A percentile compares a stretch with the other conserved stretches of the same genome.
Evolutionary conservation across 1,284 basidiomycete genomes (phyloP).

Genomic region (Cystobasidiaceae sp.): DNA sequence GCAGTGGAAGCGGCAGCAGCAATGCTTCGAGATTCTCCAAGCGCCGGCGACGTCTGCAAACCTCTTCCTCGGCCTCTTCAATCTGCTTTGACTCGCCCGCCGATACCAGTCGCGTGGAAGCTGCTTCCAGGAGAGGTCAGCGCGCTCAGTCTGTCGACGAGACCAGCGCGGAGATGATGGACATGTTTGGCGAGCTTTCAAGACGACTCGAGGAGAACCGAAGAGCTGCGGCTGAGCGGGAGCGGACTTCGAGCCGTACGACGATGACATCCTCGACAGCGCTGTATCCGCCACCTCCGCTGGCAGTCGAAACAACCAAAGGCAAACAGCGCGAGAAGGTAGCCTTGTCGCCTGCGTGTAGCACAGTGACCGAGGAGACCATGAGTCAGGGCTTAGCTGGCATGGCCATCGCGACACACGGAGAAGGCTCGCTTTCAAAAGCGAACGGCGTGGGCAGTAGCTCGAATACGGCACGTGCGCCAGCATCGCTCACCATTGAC

Average conservation of each 20-base stretch:
- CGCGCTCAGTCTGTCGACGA: conserved; percentile 10
- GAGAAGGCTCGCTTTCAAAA: too few relatives aligned
- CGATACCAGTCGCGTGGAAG: conserved; percentile 11
- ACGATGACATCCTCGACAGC: too few relatives aligned
- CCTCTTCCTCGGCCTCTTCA: not conserved
- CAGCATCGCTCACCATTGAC: too few relatives aligned
- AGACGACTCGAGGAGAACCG: conserved; percentile 8
- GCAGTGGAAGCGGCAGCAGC: not conserved
- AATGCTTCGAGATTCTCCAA: conserved; percentile 13
- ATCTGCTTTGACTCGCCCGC: not conserved
- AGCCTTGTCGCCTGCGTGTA: not conserved
- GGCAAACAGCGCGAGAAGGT: conserved; percentile 11
- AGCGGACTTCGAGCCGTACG: not conserved
- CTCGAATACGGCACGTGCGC: too few relatives aligned
- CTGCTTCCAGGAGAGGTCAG: too few relatives aligned
- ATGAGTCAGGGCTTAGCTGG: conserved; percentile 18
- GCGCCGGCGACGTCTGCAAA: conserved; percentile 7
- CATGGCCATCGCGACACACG: not conserved
- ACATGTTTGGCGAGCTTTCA: conserved; percentile 17
- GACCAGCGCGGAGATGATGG: conserved; percentile 6
- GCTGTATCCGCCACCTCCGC: not conserved
- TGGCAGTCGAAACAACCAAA: not conserved
- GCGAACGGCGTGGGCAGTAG: too few relatives aligned
- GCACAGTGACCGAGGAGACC: conserved; percentile 8
- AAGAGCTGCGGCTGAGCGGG: conserved; percentile 2